Percentiles rank a stretch among this genome's conserved stretches.
These are phyloP conservation scores for Plasmopara viticola DNA, from an alignment of 352 stramenopile species.

Conservation along the genomic window DNA sequence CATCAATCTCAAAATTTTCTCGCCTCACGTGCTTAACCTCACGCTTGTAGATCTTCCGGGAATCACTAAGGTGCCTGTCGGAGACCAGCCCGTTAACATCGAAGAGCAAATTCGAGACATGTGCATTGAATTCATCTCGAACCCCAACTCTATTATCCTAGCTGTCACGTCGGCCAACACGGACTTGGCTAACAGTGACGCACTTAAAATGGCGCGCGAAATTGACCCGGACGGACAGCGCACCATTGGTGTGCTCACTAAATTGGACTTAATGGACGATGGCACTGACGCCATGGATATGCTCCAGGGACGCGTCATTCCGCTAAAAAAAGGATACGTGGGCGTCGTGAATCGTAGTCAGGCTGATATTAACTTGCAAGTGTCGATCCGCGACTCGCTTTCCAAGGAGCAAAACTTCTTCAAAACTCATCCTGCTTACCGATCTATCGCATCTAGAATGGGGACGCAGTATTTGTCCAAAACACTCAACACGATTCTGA, in stretches of 20 bases:
- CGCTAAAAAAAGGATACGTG: slow-evolving; percentile 96
- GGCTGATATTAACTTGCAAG: slow-evolving; percentile 95
- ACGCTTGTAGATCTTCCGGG: slow-evolving; percentile 99
- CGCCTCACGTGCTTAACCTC: slow-evolving; percentile 95
- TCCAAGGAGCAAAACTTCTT: slow-evolving; percentile 98
- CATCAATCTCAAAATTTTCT: slow-evolving; percentile 99
- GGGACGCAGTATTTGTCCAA: slow-evolving; percentile 95
- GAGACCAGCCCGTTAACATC: slow-evolving; percentile 99
- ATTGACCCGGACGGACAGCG: slow-evolving; percentile 90
- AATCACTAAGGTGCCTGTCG: slow-evolving; percentile 97
- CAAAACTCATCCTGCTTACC: slow-evolving; percentile 94
- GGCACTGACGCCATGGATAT: slow-evolving; percentile 97
- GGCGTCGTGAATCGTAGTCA: slow-evolving; percentile 98
- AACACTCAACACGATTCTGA: slow-evolving; percentile 97
- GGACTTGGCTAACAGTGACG: slow-evolving; percentile 98
- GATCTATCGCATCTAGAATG: slow-evolving; percentile 89
- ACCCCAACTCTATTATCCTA: slow-evolving; percentile 99
- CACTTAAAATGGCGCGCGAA: slow-evolving; percentile 95
- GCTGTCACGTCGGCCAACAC: slow-evolving; percentile 98
- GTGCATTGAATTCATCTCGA: slow-evolving; percentile 97
- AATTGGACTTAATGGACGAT: slow-evolving; percentile 99
- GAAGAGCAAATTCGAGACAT: slow-evolving; percentile 99
- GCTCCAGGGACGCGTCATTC: slow-evolving; percentile 95
- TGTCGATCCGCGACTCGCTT: slow-evolving; percentile 92
- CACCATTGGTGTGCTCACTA: slow-evolving; percentile 99